These are phyloP conservation scores for Gymnopilus dilepis DNA, from an alignment of 768 basidiomycete species.

Conservation along the genomic window DNA sequence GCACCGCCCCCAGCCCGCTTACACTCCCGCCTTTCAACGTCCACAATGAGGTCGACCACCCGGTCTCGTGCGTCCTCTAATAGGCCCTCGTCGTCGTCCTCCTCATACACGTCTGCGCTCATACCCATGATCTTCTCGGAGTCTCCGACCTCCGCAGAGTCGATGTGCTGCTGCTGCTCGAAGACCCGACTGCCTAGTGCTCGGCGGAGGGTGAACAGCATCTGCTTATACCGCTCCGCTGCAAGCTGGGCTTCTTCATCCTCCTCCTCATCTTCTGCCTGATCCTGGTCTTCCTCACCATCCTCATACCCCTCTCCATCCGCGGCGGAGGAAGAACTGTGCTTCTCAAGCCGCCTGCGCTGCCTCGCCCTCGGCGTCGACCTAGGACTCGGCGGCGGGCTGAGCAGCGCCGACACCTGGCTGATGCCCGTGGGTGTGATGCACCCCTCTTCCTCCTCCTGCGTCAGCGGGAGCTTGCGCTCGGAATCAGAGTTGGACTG, in stretches of 20 bases:
- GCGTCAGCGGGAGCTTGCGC: conserved; percentile 12
- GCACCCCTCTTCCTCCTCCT: conserved; percentile 13
- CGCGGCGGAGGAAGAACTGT: too few species aligned
- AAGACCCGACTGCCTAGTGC: conserved; percentile 57
- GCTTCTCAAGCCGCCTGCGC: conserved; percentile 10
- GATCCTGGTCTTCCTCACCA: conserved; percentile 21
- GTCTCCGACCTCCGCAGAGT: too few species aligned
- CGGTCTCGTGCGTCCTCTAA: conserved; percentile 79
- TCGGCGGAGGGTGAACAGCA: conserved; percentile 49
- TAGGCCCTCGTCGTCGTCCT: conserved; percentile 49
- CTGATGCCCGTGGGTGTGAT: conserved; percentile 14
- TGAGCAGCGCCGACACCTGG: conserved; percentile 46
- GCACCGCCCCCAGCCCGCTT: conserved; percentile 7
- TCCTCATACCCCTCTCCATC: neutral
- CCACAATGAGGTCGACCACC: conserved; percentile 74
- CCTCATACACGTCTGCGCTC: conserved; percentile 55
- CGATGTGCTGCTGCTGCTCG: too few species aligned
- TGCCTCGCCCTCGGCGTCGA: conserved; percentile 15
- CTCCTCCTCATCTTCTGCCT: conserved; percentile 25
- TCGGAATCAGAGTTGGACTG: conserved; percentile 14
- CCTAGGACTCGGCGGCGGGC: conserved; percentile 59
- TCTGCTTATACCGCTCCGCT: neutral
- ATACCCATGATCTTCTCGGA: too few species aligned
- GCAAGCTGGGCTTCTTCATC: neutral
- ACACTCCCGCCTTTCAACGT: conserved; percentile 43